A percentile compares a stretch with the other conserved stretches of the same genome.
These are phyloP conservation scores for Colletotrichum godetiae DNA, from an alignment of 2,329 filamentous ascomycete species.

Conservation along the genomic window DNA sequence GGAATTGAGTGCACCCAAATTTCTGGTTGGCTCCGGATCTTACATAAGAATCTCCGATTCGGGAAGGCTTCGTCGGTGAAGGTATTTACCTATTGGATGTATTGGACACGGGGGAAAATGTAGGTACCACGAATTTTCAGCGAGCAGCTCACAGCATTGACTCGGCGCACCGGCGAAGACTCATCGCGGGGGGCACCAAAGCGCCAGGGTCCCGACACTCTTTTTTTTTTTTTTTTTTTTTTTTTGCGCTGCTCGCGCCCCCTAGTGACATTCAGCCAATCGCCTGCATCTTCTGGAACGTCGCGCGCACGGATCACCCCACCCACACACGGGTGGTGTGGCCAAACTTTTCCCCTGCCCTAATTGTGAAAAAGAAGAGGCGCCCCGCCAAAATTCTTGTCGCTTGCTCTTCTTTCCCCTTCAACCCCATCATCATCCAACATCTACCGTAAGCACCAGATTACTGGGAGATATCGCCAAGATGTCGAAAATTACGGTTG, in stretches of 20 bases:
- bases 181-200: slow-evolving; percentile 5
- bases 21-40: background rate
- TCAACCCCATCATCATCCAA: slow-evolving; percentile 15
- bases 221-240: background rate
- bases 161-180: slow-evolving; percentile 20
- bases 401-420: background rate
- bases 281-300: slow-evolving; percentile 22
- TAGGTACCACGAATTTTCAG: slow-evolving; percentile 24
- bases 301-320: slow-evolving; percentile 20
- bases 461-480: slow-evolving; percentile 39
- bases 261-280: slow-evolving; percentile 11
- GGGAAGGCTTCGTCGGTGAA: background rate
- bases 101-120: background rate
- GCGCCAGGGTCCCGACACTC: background rate
- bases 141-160: background rate
- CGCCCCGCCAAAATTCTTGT: slow-evolving; percentile 32
- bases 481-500: slow-evolving; percentile 76
- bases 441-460: slow-evolving; percentile 39
- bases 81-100: background rate
- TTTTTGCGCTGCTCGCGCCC: background rate
- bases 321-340: slow-evolving; percentile 17
- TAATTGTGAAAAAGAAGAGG: slow-evolving; percentile 22
- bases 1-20: slow-evolving; percentile 9
- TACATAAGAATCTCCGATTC: slow-evolving; percentile 24
- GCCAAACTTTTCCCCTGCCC: slow-evolving; percentile 7